Base-by-base conservation (phyloP, 139 green algal species). In the Chara braunii region DNA sequence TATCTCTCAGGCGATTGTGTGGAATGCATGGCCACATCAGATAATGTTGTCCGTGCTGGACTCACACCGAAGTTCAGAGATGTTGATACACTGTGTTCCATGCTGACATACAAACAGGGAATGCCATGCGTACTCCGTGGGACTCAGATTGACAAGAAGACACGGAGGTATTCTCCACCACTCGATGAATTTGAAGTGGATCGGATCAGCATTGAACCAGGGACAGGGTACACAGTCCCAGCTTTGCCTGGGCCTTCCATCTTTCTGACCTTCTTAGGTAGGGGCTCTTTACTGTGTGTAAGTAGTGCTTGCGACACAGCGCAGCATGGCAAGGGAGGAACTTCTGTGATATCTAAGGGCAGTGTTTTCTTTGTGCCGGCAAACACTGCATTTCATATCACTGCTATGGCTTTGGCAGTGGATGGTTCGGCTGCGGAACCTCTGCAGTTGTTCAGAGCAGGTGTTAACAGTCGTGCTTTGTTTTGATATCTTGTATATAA, bases 11-110 rank as follows among this genome's bases (percentile, higher is more conserved):
- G 75, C 7, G 65, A 80, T 52, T 81, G 72, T 31, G 76, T 96
- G 18, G 92, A 99, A 81, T 85, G 73, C 64, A 97, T 98, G 92
- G 92, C 92, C 0, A 85, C 86, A 9, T 87, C 75, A 32, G 93
- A 99, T 81, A 99, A 99, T 73, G 93, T 99, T 26, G 86, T 99
- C 28, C 78, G 93, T 0, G 92, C 90, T 12, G 93, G 93, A 0
- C 83, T 97, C 3, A 99, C 93, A 4, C 92, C 92, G 32, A 99
- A 99, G 80, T 83, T 91, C 56, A 81, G 87, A 29, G 88, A 86
- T 34, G 66, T 44, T 1, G 77, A 88, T 8, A 84, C 89, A 31
- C 81, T 99, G 35, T 94, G 86, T 69, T 77, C 78, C 6, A 92
- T 86, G 22, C 80, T 99, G 2, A 96, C 89, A 0, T 99, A 99